phyloP scores from a whole-genome alignment of 441 rosid genomes.

The Adansonia gregorii region DNA sequence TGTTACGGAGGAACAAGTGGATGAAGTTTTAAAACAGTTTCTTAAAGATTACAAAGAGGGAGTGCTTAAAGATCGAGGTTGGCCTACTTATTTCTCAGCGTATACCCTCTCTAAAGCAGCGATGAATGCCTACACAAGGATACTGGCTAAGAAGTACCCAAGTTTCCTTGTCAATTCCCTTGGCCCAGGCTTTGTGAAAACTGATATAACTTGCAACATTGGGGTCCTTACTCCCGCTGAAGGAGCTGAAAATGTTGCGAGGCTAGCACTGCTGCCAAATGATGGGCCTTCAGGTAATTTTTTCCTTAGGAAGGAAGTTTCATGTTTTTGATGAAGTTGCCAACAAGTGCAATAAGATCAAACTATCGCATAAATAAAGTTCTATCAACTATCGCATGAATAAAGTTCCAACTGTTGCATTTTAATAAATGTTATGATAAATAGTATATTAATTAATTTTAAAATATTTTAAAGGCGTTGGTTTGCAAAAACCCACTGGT shows the following conservation, averaged over 20 bases:
- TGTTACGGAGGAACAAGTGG: constrained; percentile 51
- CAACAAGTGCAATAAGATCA: not conserved
- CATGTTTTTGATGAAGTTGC: constrained; percentile 40
- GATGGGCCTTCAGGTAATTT: constrained; percentile 55
- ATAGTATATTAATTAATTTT: too few species aligned
- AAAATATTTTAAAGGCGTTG: too few species aligned
- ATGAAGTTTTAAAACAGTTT: constrained; percentile 45
- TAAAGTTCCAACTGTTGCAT: too few species aligned
- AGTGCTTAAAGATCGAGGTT: constrained; percentile 46
- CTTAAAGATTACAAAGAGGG: constrained; percentile 56
- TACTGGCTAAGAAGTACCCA: constrained; percentile 51
- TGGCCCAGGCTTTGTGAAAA: constrained; percentile 60
- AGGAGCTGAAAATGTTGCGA: constrained; percentile 56
- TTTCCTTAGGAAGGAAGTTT: constrained; percentile 37
- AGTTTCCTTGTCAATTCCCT: constrained; percentile 48
- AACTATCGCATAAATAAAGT: too few species aligned
- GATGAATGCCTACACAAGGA: constrained; percentile 61
- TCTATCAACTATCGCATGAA: too few species aligned
- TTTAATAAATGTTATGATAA: too few species aligned
- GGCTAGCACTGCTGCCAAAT: constrained; percentile 48
- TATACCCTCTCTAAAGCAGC: constrained; percentile 53
- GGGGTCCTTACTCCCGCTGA: constrained; percentile 48
- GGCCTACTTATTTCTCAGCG: constrained; percentile 49
- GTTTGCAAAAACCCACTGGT: too few species aligned
- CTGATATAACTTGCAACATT: constrained; percentile 46